phyloP scores from a whole-genome alignment of 2,329 filamentous ascomycete species.

The Emericellopsis atlantica region DNA sequence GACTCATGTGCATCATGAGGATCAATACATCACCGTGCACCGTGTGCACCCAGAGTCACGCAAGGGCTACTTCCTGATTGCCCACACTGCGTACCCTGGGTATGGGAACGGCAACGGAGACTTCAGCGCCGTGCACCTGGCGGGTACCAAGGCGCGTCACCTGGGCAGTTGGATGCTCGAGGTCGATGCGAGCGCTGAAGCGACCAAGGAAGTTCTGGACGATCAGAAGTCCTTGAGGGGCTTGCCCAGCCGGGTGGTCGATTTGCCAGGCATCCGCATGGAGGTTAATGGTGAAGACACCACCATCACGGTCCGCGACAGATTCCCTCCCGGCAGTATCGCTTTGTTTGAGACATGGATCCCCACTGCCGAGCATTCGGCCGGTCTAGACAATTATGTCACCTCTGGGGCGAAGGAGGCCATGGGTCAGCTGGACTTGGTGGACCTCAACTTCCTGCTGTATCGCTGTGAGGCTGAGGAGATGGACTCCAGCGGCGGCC shows the following conservation, averaged over 20 bases:
- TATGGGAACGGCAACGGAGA: conserved; percentile 75
- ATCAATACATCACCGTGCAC: conserved; percentile 93
- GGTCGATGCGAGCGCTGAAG: conserved; percentile 65
- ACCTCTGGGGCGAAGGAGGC: conserved; percentile 70
- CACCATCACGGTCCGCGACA: conserved; percentile 65
- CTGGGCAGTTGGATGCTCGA: conserved; percentile 89
- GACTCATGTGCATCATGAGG: conserved; percentile 92
- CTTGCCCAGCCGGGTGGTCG: conserved; percentile 69
- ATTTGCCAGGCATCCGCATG: conserved; percentile 61
- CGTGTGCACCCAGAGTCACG: conserved; percentile 84
- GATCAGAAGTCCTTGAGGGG: conserved; percentile 67
- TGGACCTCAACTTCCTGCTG: conserved; percentile 82
- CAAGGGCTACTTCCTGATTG: conserved; percentile 90
- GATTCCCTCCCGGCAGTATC: conserved; percentile 88
- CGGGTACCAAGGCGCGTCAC: conserved; percentile 72
- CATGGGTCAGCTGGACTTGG: conserved; percentile 60
- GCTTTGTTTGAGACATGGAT: conserved; percentile 96
- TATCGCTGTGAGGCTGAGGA: conserved; percentile 89
- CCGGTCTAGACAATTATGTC: conserved; percentile 75
- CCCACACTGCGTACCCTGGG: conserved; percentile 89
- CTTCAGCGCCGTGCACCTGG: conserved; percentile 67
- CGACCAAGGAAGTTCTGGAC: conserved; percentile 47
- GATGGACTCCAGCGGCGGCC: conserved; percentile 62
- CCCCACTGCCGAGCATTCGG: conserved; percentile 70
- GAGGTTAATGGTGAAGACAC: conserved; percentile 64